phyloP scores from a whole-genome alignment of 2,329 filamentous ascomycete genomes.

The Nectriaceae sp. region DNA sequence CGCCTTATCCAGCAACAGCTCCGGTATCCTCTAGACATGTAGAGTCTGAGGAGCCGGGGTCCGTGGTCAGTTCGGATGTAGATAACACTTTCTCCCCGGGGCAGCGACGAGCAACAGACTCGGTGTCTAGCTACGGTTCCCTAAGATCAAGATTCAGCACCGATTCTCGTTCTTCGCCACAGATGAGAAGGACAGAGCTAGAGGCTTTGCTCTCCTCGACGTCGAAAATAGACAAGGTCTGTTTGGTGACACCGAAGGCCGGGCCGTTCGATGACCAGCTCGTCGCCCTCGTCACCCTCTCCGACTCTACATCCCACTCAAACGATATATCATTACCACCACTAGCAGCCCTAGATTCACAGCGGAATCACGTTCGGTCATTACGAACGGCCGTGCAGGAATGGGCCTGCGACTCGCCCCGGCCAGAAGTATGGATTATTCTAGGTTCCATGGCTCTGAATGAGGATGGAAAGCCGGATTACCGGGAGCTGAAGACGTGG shows the following conservation, averaged over 20 bases:
- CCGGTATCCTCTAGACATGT: not conserved
- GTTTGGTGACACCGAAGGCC: conserved; percentile 48
- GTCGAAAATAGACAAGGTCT: conserved; percentile 42
- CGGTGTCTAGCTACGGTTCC: conserved; percentile 17
- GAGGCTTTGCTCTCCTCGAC: conserved; percentile 44
- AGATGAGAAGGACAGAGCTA: conserved; percentile 16
- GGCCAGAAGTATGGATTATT: conserved; percentile 51
- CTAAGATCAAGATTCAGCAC: conserved; percentile 8
- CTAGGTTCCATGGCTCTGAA: conserved; percentile 48
- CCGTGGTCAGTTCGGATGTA: not conserved
- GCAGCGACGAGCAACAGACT: conserved; percentile 1
- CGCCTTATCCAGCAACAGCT: not conserved
- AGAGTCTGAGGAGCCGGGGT: conserved; percentile 9
- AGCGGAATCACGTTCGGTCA: conserved; percentile 42
- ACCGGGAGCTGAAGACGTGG: conserved; percentile 52
- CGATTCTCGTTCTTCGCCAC: conserved; percentile 2
- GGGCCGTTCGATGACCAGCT: conserved; percentile 52
- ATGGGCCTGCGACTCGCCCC: conserved; percentile 32
- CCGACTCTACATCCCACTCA: conserved; percentile 24
- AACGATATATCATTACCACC: conserved; percentile 35
- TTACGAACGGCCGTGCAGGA: conserved; percentile 43
- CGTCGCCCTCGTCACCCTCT: conserved; percentile 48
- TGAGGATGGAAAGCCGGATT: conserved; percentile 41
- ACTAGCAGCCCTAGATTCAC: conserved; percentile 40
- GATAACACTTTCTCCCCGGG: conserved; percentile 12